Evolutionary conservation across 2,329 filamentous ascomycete species (phyloP).

Genomic region (Pseudogymnoascus sp.): DNA sequence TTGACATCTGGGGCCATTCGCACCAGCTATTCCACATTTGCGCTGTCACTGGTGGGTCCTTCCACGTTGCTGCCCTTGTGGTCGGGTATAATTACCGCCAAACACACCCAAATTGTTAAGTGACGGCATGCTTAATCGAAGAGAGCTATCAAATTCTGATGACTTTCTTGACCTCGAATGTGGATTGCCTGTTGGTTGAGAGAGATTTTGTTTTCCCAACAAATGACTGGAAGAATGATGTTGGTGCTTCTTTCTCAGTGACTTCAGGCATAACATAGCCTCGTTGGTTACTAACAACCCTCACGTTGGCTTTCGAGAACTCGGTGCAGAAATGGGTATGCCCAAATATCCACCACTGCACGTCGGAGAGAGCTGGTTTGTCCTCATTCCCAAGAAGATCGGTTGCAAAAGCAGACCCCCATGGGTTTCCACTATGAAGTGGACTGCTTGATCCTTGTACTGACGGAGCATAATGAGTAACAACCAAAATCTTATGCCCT

Average conservation of each 20-base stretch:
- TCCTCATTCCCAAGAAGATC: constrained; percentile 33
- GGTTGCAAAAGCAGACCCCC: constrained; percentile 46
- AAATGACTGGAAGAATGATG: background rate
- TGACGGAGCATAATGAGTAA: constrained; percentile 53
- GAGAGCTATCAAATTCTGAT: background rate
- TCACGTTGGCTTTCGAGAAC: constrained; percentile 30
- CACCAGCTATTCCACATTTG: constrained; percentile 42
- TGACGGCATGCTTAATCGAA: background rate
- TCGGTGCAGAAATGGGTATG: constrained; percentile 39
- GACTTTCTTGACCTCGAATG: background rate
- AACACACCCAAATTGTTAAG: background rate
- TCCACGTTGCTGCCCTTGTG: constrained; percentile 34
- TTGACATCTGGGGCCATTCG: constrained; percentile 39
- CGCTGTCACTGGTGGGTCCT: constrained; percentile 35
- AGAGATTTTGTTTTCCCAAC: background rate
- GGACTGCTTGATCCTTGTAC: constrained; percentile 42
- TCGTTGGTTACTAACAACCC: constrained; percentile 38
- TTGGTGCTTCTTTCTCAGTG: background rate
- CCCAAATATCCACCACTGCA: constrained; percentile 39
- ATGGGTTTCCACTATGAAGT: constrained; percentile 39
- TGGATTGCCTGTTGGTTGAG: background rate
- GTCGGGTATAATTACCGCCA: background rate
- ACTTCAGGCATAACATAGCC: constrained; percentile 32
- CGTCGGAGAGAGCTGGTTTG: constrained; percentile 14
- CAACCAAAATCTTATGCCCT: constrained; percentile 36